phyloP scores from a whole-genome alignment of 2,329 filamentous ascomycete species.

The Phialophora verrucosa region DNA sequence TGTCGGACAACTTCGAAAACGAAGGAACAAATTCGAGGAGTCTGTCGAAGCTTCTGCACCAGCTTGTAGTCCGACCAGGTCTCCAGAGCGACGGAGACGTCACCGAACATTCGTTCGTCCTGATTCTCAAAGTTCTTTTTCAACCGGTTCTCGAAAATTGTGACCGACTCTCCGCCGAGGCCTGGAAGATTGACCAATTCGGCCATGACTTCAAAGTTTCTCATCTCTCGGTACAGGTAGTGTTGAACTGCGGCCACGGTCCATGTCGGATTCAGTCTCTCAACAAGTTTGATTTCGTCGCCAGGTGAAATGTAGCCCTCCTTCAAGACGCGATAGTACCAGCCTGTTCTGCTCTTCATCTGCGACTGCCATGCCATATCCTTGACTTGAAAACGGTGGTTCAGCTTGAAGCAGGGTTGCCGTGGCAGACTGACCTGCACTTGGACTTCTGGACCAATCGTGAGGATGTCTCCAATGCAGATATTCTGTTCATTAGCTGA shows the following conservation, averaged over 20 bases:
- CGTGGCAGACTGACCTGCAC: constrained; percentile 67
- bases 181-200: constrained; percentile 13
- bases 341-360: constrained; percentile 64
- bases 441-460: constrained; percentile 53
- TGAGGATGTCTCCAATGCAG: constrained; percentile 67
- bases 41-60: constrained; percentile 13
- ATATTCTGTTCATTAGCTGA: constrained; percentile 68
- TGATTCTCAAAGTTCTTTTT: constrained; percentile 18
- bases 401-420: constrained; percentile 71
- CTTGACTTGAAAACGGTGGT: constrained; percentile 68
- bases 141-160: constrained; percentile 15
- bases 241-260: constrained; percentile 14
- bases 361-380: constrained; percentile 66
- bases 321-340: constrained; percentile 48
- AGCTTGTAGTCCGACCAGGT: constrained; percentile 12
- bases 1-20: constrained; percentile 7
- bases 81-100: constrained; percentile 12
- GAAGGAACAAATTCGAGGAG: constrained; percentile 10
- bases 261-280: constrained; percentile 13
- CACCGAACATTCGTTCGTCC: constrained; percentile 18
- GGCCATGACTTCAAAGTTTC: constrained; percentile 17
- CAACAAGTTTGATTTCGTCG: constrained; percentile 16
- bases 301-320: constrained; percentile 13
- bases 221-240: constrained; percentile 16
- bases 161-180: constrained; percentile 6